Evolutionary conservation across 2,329 filamentous ascomycete species (phyloP).

Genomic region (Scolecobasidium constrictum): DNA sequence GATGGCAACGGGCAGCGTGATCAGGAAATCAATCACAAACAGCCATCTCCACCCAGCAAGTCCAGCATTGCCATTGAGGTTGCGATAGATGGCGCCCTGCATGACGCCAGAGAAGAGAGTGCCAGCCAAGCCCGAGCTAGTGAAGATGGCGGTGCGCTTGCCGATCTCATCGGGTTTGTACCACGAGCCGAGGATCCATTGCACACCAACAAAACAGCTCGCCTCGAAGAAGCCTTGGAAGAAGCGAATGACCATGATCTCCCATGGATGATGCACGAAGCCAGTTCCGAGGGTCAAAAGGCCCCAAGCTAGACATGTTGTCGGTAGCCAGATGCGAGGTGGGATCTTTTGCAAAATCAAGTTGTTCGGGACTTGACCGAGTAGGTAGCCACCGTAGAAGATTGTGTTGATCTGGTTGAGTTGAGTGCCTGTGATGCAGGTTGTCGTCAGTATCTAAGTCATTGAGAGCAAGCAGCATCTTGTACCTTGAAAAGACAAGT

Average conservation of each 20-base stretch:
- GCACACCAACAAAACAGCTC: slow-evolving; percentile 46
- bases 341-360: slow-evolving; percentile 17
- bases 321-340: slow-evolving; percentile 10
- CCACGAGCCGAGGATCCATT: slow-evolving; percentile 52
- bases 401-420: slow-evolving; percentile 20
- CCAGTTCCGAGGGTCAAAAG: background rate
- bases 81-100: slow-evolving; percentile 40
- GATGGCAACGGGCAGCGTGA: slow-evolving; percentile 45
- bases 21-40: slow-evolving; percentile 38
- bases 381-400: slow-evolving; percentile 20
- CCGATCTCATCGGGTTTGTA: slow-evolving; percentile 51
- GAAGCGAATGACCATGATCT: slow-evolving; percentile 3
- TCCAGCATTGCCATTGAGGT: slow-evolving; percentile 36
- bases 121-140: slow-evolving; percentile 46
- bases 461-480: too few relatives aligned
- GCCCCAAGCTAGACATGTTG: slow-evolving; percentile 1
- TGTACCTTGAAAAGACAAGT: slow-evolving; percentile 19
- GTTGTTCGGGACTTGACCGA: slow-evolving; percentile 20
- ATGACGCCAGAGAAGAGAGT: slow-evolving; percentile 54
- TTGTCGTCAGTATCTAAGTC: too few relatives aligned
- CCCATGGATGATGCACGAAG: background rate
- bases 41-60: slow-evolving; percentile 44
- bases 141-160: slow-evolving; percentile 52
- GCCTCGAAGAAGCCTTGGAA: slow-evolving; percentile 3
- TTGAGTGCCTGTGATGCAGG: slow-evolving; percentile 24